Conservation (phyloP, 2,329 filamentous ascomycete species). For the Trichoderma sp. region DNA sequence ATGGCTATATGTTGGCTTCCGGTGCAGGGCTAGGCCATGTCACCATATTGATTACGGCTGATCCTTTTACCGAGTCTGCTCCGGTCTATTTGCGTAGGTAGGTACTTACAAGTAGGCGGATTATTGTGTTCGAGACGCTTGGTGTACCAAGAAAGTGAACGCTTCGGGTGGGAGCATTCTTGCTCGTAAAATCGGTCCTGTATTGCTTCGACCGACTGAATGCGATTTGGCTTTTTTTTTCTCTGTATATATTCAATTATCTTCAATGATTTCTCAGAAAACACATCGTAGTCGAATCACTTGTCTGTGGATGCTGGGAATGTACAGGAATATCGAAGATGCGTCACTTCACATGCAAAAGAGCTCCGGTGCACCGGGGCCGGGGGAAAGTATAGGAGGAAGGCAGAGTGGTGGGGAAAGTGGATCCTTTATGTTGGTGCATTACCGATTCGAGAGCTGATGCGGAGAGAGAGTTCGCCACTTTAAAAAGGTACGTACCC, state of each 20-base stretch:
- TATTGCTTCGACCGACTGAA: not conserved
- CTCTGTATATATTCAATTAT: no score
- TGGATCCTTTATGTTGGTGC: not conserved
- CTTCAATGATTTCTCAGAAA: not conserved
- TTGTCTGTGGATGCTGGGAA: not conserved
- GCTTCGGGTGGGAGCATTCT: not conserved
- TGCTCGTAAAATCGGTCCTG: not conserved
- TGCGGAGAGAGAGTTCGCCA: conserved; percentile 4
- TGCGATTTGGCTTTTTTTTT: not conserved
- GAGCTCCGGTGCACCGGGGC: conserved; percentile 22
- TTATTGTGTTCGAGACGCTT: not conserved
- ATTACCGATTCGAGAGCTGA: conserved; percentile 20
- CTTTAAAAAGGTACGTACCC: conserved; percentile 4
- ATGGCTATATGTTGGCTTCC: not conserved
- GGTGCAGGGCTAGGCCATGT: not conserved
- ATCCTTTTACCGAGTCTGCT: conserved; percentile 12
- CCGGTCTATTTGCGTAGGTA: not conserved
- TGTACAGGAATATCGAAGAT: not conserved
- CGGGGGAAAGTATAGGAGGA: not conserved
- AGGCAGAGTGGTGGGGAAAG: conserved; percentile 9
- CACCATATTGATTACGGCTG: not conserved
- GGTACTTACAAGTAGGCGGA: not conserved
- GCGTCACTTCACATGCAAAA: conserved; percentile 25
- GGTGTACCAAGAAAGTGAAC: not conserved
- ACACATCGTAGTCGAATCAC: not conserved